A percentile compares a stretch with the other conserved stretches of the same genome.
Conservation (phyloP, 306 rosid species). For the Mimosa bimucronata region DNA sequence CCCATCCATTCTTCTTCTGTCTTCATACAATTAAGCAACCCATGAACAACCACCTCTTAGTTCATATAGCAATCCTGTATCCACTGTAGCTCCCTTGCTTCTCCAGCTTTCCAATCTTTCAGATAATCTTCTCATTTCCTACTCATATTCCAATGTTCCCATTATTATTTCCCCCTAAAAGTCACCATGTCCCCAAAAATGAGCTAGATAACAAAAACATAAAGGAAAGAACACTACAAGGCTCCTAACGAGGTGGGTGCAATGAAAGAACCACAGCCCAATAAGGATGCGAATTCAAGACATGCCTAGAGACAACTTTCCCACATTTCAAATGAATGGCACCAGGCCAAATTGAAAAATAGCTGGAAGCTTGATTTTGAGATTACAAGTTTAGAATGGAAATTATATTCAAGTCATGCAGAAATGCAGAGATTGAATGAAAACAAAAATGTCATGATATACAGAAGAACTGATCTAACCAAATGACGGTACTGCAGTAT, state of each 20-base stretch:
- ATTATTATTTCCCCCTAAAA: neutral
- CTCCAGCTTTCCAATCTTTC: neutral
- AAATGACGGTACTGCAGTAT: neutral
- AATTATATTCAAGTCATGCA: neutral
- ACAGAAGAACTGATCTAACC: neutral
- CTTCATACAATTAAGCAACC: neutral
- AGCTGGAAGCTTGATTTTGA: conserved; percentile 25
- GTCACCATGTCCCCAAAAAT: neutral
- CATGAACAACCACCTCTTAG: neutral
- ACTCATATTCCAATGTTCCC: neutral
- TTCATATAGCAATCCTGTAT: too few relatives aligned
- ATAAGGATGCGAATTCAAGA: too few relatives aligned
- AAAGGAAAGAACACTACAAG: neutral
- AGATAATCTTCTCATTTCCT: neutral
- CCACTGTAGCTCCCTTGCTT: too few relatives aligned
- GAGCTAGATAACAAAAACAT: too few relatives aligned
- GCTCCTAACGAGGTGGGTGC: neutral
- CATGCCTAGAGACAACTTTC: too few relatives aligned
- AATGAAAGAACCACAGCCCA: neutral
- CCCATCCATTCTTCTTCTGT: neutral
- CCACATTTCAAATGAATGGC: too few relatives aligned
- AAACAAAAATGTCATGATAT: neutral
- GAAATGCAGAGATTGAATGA: conserved; percentile 9
- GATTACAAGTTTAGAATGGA: neutral
- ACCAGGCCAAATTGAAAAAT: too few relatives aligned